These are phyloP conservation scores for Umbelopsis isabellina DNA, from an alignment of 192 early-diverging fungal species.

Conservation along the genomic window DNA sequence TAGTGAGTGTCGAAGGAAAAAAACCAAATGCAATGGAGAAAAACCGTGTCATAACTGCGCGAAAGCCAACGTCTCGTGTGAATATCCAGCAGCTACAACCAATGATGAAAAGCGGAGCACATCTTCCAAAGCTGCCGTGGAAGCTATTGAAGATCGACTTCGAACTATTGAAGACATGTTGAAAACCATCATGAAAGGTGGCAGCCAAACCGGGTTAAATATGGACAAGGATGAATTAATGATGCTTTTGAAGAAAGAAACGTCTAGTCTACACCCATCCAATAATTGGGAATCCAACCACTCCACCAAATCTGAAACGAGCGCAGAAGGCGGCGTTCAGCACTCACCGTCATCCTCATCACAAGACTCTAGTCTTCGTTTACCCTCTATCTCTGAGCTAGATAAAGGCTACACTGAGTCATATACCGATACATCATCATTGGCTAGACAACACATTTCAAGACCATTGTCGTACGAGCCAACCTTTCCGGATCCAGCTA, in stretches of 20 bases:
- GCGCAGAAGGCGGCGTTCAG: neutral
- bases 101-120: conserved; percentile 15
- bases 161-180: conserved; percentile 26
- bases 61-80: conserved; percentile 25
- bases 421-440: conserved; percentile 1
- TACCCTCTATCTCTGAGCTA: conserved; percentile 7
- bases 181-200: conserved; percentile 10
- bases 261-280: neutral
- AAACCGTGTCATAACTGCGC: conserved; percentile 25
- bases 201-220: neutral
- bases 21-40: conserved; percentile 38
- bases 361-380: neutral
- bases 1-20: conserved; percentile 29
- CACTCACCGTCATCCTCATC: neutral
- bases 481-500: conserved; percentile 16
- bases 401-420: conserved; percentile 15
- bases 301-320: neutral
- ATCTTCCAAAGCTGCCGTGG: conserved; percentile 21
- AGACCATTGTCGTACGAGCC: conserved; percentile 19
- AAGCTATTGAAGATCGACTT: conserved; percentile 29
- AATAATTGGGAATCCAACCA: conserved; percentile 12
- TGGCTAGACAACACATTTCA: conserved; percentile 6
- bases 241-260: conserved; percentile 4
- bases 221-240: conserved; percentile 4
- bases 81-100: conserved; percentile 6